These are phyloP conservation scores for Gymnopus androsaceus DNA, from an alignment of 1,284 basidiomycete genomes.

Conservation along the genomic window DNA sequence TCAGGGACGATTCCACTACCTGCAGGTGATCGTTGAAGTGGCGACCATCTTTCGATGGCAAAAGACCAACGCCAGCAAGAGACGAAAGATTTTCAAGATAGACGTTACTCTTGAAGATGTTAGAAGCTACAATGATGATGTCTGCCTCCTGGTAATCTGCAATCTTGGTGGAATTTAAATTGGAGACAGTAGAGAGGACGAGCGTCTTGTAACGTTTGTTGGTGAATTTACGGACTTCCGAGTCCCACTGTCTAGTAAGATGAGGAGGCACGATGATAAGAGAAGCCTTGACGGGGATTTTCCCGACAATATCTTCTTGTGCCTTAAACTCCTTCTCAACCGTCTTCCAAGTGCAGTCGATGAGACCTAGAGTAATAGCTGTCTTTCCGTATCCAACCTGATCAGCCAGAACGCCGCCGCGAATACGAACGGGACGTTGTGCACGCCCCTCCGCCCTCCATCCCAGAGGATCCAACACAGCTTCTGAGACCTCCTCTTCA, in stretches of 20 bases:
- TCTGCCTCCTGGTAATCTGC: slow-evolving; percentile 81
- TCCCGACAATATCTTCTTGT: slow-evolving; percentile 57
- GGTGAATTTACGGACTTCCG: slow-evolving; percentile 84
- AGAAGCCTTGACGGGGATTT: slow-evolving; percentile 77
- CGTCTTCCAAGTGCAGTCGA: slow-evolving; percentile 66
- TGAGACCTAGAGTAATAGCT: slow-evolving; percentile 88
- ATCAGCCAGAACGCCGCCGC: slow-evolving; percentile 93
- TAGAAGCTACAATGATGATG: slow-evolving; percentile 86
- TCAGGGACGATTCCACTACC: slow-evolving; percentile 58
- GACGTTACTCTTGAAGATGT: slow-evolving; percentile 75
- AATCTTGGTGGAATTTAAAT: slow-evolving; percentile 78
- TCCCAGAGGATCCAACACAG: slow-evolving; percentile 79
- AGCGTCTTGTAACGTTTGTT: slow-evolving; percentile 63
- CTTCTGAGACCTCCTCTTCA: slow-evolving; percentile 94
- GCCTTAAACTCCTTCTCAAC: slow-evolving; percentile 61
- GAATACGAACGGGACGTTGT: slow-evolving; percentile 71
- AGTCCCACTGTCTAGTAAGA: slow-evolving; percentile 87
- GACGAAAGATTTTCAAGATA: slow-evolving; percentile 79
- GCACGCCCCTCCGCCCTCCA: slow-evolving; percentile 95
- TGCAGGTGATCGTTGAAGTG: slow-evolving; percentile 85
- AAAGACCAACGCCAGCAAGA: slow-evolving; percentile 64
- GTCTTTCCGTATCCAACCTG: slow-evolving; percentile 98
- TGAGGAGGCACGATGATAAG: slow-evolving; percentile 90
- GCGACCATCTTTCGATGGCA: slow-evolving; percentile 77
- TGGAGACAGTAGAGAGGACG: slow-evolving; percentile 70